phyloP scores from a whole-genome alignment of 2,329 filamentous ascomycete species.

The Colletotrichum godetiae region DNA sequence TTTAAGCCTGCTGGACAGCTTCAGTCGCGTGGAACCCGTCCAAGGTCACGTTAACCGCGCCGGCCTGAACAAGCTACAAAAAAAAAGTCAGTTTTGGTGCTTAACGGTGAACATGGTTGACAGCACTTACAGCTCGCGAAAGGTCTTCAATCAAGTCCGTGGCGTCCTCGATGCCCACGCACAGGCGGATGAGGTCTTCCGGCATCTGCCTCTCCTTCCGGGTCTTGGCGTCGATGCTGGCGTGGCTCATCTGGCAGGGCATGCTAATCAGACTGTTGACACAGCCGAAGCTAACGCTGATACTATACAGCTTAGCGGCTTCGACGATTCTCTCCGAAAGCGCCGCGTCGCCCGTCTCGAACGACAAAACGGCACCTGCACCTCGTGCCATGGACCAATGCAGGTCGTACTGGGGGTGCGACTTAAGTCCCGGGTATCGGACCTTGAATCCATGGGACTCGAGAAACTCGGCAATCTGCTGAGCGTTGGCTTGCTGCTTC shows the following conservation, averaged over 20 bases:
- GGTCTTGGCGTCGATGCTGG: conserved; percentile 96
- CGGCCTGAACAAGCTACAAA: conserved; percentile 89
- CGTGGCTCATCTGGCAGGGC: conserved; percentile 99
- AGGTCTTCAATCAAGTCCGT: conserved; percentile 95
- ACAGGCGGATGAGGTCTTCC: conserved; percentile 95
- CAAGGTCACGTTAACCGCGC: conserved; percentile 87
- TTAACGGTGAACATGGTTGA: not conserved
- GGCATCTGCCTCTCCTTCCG: conserved; percentile 90
- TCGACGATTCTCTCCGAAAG: conserved; percentile 95
- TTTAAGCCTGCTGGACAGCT: not conserved
- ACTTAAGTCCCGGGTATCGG: conserved; percentile 92
- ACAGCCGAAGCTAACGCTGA: conserved; percentile 97
- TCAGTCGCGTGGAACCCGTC: conserved; percentile 79
- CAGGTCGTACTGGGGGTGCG: conserved; percentile 94
- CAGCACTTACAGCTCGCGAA: conserved; percentile 81
- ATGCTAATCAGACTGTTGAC: conserved; percentile 99
- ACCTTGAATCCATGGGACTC: conserved; percentile 93
- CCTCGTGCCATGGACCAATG: conserved; percentile 97
- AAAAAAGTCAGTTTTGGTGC: conserved; percentile 36
- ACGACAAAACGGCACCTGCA: conserved; percentile 92
- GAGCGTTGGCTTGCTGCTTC: conserved; percentile 94
- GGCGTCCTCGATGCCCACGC: conserved; percentile 94
- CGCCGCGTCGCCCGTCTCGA: conserved; percentile 89
- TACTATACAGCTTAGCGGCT: conserved; percentile 89
- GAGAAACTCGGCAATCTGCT: conserved; percentile 91